phyloP scores from a whole-genome alignment of 345 rosid genomes.

The Salix koriyanagi region DNA sequence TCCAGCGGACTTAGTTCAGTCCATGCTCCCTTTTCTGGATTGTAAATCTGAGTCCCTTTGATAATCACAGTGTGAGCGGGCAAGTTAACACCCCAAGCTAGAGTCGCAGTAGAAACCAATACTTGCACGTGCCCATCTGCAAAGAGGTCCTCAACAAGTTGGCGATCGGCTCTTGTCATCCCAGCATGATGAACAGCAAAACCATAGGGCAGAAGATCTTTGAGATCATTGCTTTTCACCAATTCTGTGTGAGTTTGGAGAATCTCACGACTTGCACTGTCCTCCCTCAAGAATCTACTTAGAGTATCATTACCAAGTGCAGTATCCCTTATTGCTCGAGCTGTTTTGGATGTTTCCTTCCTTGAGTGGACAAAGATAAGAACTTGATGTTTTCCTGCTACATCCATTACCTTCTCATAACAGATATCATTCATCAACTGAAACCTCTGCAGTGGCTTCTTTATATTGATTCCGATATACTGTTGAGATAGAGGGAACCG shows the following conservation, averaged over 20 bases:
- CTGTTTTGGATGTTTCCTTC: conserved; percentile 93
- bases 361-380: conserved; percentile 97
- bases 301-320: conserved; percentile 86
- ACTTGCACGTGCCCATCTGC: conserved; percentile 73
- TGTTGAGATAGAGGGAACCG: conserved; percentile 93
- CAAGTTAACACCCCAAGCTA: conserved; percentile 98
- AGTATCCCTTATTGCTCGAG: conserved; percentile 68
- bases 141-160: conserved; percentile 82
- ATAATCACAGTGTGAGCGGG: conserved; percentile 93
- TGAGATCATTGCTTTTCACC: conserved; percentile 75
- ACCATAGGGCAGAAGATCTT: conserved; percentile 79
- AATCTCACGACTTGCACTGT: conserved; percentile 77
- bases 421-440: conserved; percentile 96
- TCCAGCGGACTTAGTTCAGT: conserved; percentile 89
- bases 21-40: conserved; percentile 98
- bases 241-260: conserved; percentile 64
- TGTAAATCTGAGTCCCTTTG: conserved; percentile 90
- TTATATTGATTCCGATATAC: conserved; percentile 84
- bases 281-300: conserved; percentile 78
- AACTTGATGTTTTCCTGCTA: conserved; percentile 91
- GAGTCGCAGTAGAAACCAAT: conserved; percentile 94
- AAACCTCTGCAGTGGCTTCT: conserved; percentile 91
- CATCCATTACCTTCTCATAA: conserved; percentile 82
- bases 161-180: conserved; percentile 76
- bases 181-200: conserved; percentile 98